Evolutionary conservation across 2,329 filamentous ascomycete species (phyloP).

Genomic region (Cordyceps tenuipes): DNA sequence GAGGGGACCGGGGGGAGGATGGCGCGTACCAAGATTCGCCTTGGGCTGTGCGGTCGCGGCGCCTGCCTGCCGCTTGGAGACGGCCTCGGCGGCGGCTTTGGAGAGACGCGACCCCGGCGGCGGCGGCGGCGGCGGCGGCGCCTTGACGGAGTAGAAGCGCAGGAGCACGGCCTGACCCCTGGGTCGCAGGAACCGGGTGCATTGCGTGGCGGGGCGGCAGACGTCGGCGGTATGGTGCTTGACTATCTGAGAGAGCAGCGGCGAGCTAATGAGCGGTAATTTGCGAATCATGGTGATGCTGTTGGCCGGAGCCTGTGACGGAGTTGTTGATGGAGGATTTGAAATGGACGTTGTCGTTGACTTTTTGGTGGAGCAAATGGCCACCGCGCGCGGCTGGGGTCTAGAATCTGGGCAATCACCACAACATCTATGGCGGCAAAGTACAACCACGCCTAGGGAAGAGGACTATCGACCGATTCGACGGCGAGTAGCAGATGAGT

Average conservation of each 20-base stretch:
- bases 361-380: constrained; percentile 3
- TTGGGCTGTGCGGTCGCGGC: background rate
- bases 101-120: background rate
- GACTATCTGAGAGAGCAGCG: background rate
- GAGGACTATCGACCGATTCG: too few relatives aligned
- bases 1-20: too few relatives aligned
- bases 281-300: background rate
- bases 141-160: background rate
- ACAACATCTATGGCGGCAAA: too few relatives aligned
- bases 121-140: background rate
- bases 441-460: too few relatives aligned
- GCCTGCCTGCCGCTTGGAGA: constrained; percentile 4
- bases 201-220: background rate
- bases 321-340: background rate
- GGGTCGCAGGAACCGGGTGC: background rate
- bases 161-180: background rate
- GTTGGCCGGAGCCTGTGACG: background rate
- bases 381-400: background rate
- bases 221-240: background rate
- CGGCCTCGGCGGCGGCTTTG: background rate
- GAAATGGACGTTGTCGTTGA: background rate
- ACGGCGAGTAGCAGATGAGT: too few relatives aligned
- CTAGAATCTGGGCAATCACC: background rate
- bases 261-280: background rate
- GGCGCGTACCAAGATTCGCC: background rate